Conservation (phyloP, 768 basidiomycete genomes). For the Tylopilus rubrobrunneus region DNA sequence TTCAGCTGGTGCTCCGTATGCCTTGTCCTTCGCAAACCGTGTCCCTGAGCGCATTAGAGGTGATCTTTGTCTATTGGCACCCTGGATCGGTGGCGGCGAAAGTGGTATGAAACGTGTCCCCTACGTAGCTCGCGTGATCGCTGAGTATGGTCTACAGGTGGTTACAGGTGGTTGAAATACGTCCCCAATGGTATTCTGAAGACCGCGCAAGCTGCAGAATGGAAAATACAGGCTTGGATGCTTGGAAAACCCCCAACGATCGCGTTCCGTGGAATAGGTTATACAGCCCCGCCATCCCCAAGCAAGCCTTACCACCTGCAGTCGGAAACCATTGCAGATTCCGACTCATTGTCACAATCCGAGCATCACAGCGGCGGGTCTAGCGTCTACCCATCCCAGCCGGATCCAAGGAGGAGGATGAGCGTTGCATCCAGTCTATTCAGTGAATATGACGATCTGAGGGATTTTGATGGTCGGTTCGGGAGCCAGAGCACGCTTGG, state of each 20-base stretch:
- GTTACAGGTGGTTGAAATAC: slow-evolving; percentile 96
- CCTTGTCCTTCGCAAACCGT: slow-evolving; percentile 80
- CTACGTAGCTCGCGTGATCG: not conserved
- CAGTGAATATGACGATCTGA: slow-evolving; percentile 85
- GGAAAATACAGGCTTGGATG: slow-evolving; percentile 97
- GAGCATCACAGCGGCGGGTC: slow-evolving; percentile 17
- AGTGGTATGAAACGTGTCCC: slow-evolving; percentile 53
- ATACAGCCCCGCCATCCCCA: slow-evolving; percentile 46
- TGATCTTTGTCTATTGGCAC: slow-evolving; percentile 84
- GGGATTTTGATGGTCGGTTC: slow-evolving; percentile 84
- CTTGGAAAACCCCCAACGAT: slow-evolving; percentile 91
- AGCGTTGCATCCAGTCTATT: slow-evolving; percentile 71
- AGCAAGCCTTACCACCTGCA: slow-evolving; percentile 26
- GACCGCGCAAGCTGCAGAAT: slow-evolving; percentile 95
- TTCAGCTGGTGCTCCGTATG: slow-evolving; percentile 94
- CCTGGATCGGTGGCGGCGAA: slow-evolving; percentile 94
- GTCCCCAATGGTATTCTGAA: slow-evolving; percentile 90
- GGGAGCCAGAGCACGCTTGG: slow-evolving; percentile 76
- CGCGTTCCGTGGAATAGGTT: slow-evolving; percentile 83
- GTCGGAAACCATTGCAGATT: slow-evolving; percentile 16
- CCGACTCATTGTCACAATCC: slow-evolving; percentile 18
- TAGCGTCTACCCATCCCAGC: slow-evolving; percentile 27
- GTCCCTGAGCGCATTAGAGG: slow-evolving; percentile 74
- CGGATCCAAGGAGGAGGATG: slow-evolving; percentile 51
- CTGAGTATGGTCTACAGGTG: slow-evolving; percentile 41